phyloP scores from a whole-genome alignment of 2,329 filamentous ascomycete genomes.

The Parafenestella ontariensis region DNA sequence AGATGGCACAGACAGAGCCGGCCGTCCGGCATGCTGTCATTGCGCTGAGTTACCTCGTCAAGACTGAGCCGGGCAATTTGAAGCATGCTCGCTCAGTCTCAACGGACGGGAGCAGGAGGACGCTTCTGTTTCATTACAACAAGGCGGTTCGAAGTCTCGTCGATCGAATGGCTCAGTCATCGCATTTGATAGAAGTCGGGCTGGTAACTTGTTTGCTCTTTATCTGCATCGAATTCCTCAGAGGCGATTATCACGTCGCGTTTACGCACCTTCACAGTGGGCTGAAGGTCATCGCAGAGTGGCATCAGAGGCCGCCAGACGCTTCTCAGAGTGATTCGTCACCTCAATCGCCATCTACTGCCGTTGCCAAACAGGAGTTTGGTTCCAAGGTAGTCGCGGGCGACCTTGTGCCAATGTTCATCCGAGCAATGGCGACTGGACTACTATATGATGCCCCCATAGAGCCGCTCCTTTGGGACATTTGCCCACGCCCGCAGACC shows the following conservation, averaged over 20 bases:
- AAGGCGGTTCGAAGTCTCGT: slow-evolving; percentile 47
- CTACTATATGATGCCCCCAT: slow-evolving; percentile 18
- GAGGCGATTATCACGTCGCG: slow-evolving; percentile 48
- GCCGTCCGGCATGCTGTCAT: slow-evolving; percentile 52
- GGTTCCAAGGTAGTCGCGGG: slow-evolving; percentile 10
- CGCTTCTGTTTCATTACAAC: slow-evolving; percentile 49
- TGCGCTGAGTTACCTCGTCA: slow-evolving; percentile 46
- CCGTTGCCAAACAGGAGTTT: not conserved
- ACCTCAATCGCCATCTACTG: not conserved
- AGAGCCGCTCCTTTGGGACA: slow-evolving; percentile 5
- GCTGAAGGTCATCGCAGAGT: slow-evolving; percentile 42
- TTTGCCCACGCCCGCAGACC: slow-evolving; percentile 1
- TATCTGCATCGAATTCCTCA: slow-evolving; percentile 51
- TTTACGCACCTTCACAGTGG: slow-evolving; percentile 53
- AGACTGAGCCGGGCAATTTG: slow-evolving; percentile 13
- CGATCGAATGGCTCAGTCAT: slow-evolving; percentile 33
- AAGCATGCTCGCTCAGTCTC: slow-evolving; percentile 2
- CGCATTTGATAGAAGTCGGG: slow-evolving; percentile 39
- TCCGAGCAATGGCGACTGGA: slow-evolving; percentile 14
- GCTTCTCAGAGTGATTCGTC: not conserved
- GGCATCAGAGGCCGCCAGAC: not conserved
- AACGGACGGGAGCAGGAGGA: slow-evolving; percentile 7
- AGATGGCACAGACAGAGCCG: slow-evolving; percentile 50
- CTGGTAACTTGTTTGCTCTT: slow-evolving; percentile 54
- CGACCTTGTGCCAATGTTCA: slow-evolving; percentile 22